A percentile compares a stretch with the other conserved stretches of the same genome.
Conservation (phyloP, 2,329 filamentous ascomycete genomes). For the Lecanicillium sp. region DNA sequence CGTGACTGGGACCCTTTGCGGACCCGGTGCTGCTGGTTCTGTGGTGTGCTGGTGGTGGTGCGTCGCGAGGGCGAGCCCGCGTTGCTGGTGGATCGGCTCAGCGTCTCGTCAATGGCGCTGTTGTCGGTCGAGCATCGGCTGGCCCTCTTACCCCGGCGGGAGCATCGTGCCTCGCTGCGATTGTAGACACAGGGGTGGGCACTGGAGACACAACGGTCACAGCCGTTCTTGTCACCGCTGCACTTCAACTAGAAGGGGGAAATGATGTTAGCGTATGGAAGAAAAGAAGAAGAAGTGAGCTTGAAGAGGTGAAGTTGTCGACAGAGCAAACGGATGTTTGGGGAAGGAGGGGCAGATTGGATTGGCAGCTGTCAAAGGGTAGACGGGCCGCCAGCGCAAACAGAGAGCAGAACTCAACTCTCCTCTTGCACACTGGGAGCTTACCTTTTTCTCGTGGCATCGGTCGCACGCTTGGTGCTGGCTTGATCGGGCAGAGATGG, state of each 20-base stretch:
- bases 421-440: neutral
- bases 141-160: constrained; percentile 24
- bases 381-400: neutral
- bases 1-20: constrained; percentile 10
- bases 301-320: neutral
- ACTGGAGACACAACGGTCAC: constrained; percentile 28
- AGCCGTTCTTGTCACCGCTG: constrained; percentile 33
- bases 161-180: constrained; percentile 27
- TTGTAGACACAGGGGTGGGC: constrained; percentile 30
- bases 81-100: constrained; percentile 7
- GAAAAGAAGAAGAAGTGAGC: neutral
- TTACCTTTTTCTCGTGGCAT: constrained; percentile 35
- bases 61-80: constrained; percentile 9
- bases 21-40: neutral
- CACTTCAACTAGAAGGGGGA: constrained; percentile 27
- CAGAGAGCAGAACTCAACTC: neutral
- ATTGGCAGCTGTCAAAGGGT: neutral
- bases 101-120: constrained; percentile 11
- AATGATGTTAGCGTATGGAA: neutral
- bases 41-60: neutral
- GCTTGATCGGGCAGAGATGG: constrained; percentile 32
- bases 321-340: neutral
- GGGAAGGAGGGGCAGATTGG: neutral
- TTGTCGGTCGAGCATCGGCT: constrained; percentile 19
- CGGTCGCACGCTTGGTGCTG: constrained; percentile 34